Conservation (phyloP, 164 flowering plant genomes). For the Litsea cubeba region DNA sequence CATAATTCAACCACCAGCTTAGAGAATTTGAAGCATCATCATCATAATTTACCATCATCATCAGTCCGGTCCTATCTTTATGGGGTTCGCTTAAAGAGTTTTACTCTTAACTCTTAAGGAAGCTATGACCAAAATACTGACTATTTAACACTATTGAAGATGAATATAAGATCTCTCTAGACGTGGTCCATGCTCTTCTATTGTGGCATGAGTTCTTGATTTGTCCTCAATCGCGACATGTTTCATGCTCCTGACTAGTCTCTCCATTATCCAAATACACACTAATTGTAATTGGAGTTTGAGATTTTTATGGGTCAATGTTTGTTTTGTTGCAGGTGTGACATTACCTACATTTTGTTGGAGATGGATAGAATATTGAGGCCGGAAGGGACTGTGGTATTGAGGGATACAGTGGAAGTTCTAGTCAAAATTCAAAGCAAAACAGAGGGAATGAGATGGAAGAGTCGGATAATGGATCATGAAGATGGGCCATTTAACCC, state of each 20-base stretch:
- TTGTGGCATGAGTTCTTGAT: no score
- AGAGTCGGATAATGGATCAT: slow-evolving; percentile 77
- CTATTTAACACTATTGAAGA: no score
- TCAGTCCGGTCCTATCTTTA: background rate
- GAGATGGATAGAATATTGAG: slow-evolving; percentile 97
- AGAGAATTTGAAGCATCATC: background rate
- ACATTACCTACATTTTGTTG: slow-evolving; percentile 66
- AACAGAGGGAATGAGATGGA: slow-evolving; percentile 90
- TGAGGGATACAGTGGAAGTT: slow-evolving; percentile 82
- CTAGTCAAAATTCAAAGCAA: slow-evolving; percentile 70
- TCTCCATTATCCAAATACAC: no score
- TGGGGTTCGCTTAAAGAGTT: background rate
- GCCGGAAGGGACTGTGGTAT: slow-evolving; percentile 91
- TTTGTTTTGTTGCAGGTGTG: slow-evolving; percentile 56
- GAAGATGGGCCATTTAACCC: slow-evolving; percentile 92
- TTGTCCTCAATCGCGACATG: no score
- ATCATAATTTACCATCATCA: no score
- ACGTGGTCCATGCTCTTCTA: no score
- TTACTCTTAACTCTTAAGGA: background rate
- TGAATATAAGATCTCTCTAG: no score
- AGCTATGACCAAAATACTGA: no score
- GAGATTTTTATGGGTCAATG: background rate
- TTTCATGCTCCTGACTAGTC: no score
- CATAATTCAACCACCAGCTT: background rate
- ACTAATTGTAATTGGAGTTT: background rate